Percentiles rank a stretch among this genome's conserved stretches.
These are phyloP conservation scores for Pseudogymnoascus sp. DNA, from an alignment of 2,329 filamentous ascomycete species.

Conservation along the genomic window DNA sequence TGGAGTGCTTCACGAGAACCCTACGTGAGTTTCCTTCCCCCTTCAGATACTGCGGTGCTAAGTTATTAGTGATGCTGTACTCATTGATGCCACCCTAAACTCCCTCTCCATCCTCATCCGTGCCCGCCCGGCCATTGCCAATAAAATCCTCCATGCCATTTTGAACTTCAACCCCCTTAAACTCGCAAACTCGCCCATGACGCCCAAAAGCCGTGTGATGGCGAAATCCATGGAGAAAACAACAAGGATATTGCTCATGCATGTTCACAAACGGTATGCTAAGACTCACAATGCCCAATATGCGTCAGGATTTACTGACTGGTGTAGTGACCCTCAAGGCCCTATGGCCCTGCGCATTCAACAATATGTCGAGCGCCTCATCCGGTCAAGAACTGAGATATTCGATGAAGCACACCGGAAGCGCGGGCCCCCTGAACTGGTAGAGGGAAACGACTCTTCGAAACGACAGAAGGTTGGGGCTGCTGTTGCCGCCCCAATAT, in stretches of 20 bases:
- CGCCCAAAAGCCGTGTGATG: slow-evolving; percentile 70
- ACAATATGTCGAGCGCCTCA: slow-evolving; percentile 75
- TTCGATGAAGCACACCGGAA: slow-evolving; percentile 76
- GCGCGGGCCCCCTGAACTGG: slow-evolving; percentile 62
- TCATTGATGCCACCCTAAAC: slow-evolving; percentile 89
- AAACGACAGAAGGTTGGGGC: slow-evolving; percentile 70
- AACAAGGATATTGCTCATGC: slow-evolving; percentile 71
- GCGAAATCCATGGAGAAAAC: slow-evolving; percentile 95
- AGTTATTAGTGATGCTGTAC: slow-evolving; percentile 63
- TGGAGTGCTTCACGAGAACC: slow-evolving; percentile 75
- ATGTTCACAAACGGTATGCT: slow-evolving; percentile 67
- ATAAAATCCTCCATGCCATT: slow-evolving; percentile 76
- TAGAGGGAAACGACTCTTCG: slow-evolving; percentile 62
- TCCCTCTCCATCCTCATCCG: slow-evolving; percentile 76
- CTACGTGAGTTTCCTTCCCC: slow-evolving; percentile 51
- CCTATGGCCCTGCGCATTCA: slow-evolving; percentile 71
- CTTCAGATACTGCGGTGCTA: slow-evolving; percentile 31
- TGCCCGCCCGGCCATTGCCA: slow-evolving; percentile 69
- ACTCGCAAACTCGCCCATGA: slow-evolving; percentile 68
- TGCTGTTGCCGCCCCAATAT: slow-evolving; percentile 32
- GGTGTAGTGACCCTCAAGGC: slow-evolving; percentile 66
- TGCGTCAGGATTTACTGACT: slow-evolving; percentile 20
- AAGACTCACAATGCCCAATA: background rate
- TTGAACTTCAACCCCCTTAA: slow-evolving; percentile 89
- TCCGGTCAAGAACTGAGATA: slow-evolving; percentile 68